These are phyloP conservation scores for Boletus vinaceobasis DNA, from an alignment of 768 basidiomycete species.

Conservation along the genomic window DNA sequence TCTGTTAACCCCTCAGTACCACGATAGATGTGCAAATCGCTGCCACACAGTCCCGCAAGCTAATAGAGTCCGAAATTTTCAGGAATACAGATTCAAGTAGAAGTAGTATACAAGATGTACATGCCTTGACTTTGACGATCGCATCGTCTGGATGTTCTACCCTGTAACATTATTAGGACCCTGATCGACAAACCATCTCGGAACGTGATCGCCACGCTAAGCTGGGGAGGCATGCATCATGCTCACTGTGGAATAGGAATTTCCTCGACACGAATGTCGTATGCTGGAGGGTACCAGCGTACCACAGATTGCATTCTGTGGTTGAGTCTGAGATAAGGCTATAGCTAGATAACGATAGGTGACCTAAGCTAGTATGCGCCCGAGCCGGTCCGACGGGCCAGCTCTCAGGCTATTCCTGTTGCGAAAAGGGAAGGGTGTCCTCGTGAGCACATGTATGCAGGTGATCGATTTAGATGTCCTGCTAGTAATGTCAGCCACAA, in stretches of 20 bases:
- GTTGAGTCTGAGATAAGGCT: neutral
- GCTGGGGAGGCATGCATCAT: neutral
- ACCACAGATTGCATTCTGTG: conserved; percentile 32
- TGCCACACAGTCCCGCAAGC: conserved; percentile 70
- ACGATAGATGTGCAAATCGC: conserved; percentile 73
- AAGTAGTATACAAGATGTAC: conserved; percentile 6
- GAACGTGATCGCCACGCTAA: neutral
- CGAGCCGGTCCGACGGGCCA: neutral
- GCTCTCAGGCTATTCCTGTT: neutral
- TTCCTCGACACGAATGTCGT: conserved; percentile 67
- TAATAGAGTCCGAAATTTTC: conserved; percentile 21
- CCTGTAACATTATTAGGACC: conserved; percentile 32
- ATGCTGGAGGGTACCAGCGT: conserved; percentile 64
- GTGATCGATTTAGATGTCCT: no score
- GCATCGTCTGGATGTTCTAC: conserved; percentile 74
- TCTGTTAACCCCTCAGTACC: conserved; percentile 53
- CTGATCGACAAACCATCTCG: neutral
- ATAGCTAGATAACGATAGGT: neutral
- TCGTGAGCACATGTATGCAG: neutral
- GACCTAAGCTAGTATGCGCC: neutral
- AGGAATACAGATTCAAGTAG: neutral
- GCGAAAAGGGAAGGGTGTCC: neutral
- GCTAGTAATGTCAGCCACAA: no score
- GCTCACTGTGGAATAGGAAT: conserved; percentile 55
- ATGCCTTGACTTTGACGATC: conserved; percentile 69